Base-by-base conservation (phyloP, 345 rosid genomes). In the Schrenkiella parvula region DNA sequence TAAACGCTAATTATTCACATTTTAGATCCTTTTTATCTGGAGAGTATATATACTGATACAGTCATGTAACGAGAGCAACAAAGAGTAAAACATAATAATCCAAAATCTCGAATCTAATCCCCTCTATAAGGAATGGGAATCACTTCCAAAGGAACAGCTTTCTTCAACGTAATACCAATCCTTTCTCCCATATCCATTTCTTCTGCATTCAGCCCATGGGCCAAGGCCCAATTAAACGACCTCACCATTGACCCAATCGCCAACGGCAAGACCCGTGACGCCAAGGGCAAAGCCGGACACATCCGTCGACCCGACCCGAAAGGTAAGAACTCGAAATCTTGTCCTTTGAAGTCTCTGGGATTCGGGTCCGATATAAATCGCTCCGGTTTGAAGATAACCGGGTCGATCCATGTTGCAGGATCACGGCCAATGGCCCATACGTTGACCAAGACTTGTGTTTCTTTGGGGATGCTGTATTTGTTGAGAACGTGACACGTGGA, bases 271-370 rank as follows among this genome's bases (percentile, higher is more conserved):
- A 89, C 67, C 17, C 90, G 83, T 28, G 93, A 79, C 15, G 82
- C 93, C 8, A 87, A 80, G 4, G 96, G 87, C 67, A 89, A 46
- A 21, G 93, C 96, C 0, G 96, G 97, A 64, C 97, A 91, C 88
- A 91, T 91, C 70, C 97, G 68, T 6, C 93, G 77, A 0, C 97
- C 96, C n/a, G 93, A 82, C 21, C 96, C 97, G 25, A 91, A 89
- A 2, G 96, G 97, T n/a, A 89, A 78, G 14, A 80, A 86, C 80
- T 82, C 84, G 58, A 77, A 91, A 81, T 91, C 72, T 0, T 81
- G 87, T 7, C 97, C 97, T 56, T 82, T 91, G 13, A 71, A 89
- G 12, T 91, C 92, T 38, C 63, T 51, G 1, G 37, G 68, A 52
- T 79, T 74, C 0, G 79, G 66, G 22, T 73, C 82, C 4, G 72